phyloP scores from a whole-genome alignment of 2,329 filamentous ascomycete genomes.

The Dothideomycetes sp. region DNA sequence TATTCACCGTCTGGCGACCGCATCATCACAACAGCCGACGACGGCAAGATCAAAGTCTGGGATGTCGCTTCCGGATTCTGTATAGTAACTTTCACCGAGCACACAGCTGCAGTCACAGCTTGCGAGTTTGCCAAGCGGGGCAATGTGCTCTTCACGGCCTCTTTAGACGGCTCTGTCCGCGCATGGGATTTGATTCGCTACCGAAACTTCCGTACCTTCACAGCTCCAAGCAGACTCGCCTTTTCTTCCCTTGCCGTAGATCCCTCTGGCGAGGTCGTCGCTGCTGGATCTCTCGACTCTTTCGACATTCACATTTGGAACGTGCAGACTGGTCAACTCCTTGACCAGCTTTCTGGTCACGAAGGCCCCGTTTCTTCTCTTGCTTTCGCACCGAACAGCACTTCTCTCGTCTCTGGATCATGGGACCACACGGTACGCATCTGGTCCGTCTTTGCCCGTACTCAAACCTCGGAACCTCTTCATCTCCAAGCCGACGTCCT shows the following conservation, averaged over 20 bases:
- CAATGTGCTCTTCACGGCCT: constrained; percentile 91
- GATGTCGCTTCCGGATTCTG: constrained; percentile 95
- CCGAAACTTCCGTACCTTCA: constrained; percentile 95
- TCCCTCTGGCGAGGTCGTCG: constrained; percentile 90
- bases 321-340: constrained; percentile 89
- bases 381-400: constrained; percentile 78
- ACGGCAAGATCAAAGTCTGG: constrained; percentile 98
- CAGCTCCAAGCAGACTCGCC: constrained; percentile 78
- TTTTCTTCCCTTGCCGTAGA: constrained; percentile 96
- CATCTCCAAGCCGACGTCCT: constrained; percentile 88
- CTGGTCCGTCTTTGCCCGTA: constrained; percentile 90
- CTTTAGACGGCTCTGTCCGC: constrained; percentile 83
- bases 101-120: constrained; percentile 85
- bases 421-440: constrained; percentile 95
- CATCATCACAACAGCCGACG: constrained; percentile 87
- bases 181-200: constrained; percentile 96
- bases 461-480: constrained; percentile 88
- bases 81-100: constrained; percentile 95
- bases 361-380: constrained; percentile 87
- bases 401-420: constrained; percentile 76
- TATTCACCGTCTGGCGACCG: constrained; percentile 91
- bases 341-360: constrained; percentile 83
- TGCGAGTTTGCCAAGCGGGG: constrained; percentile 93
- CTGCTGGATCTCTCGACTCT: constrained; percentile 86
- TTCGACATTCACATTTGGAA: constrained; percentile 99